Evolutionary conservation across 768 basidiomycete species (phyloP), one percentile per base, ranked within the genome.

Genomic region (Sutorius australiensis): DNA sequence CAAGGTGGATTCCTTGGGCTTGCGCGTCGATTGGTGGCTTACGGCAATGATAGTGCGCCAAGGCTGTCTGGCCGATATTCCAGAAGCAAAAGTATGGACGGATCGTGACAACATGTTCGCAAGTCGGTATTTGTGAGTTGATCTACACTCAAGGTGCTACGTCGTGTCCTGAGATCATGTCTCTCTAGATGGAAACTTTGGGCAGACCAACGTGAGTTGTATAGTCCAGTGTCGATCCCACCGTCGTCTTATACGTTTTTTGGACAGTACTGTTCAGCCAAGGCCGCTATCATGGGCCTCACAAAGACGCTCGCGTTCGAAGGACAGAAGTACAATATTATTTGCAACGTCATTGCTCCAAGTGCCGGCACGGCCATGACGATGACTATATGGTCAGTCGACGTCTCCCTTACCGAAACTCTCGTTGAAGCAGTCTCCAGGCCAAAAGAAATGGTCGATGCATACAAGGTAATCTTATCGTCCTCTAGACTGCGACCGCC

Each of bases 1-100:
- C 76, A 93, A 92, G 77, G 89, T 87, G 16, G 4, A 50, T 51
- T 48, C 17, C 24, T 2, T 38, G 49, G 64, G 47, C 8, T 8
- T 24, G 16, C 30, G 43, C 48, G 40, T 40, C 14, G 19, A 17
- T 21, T 1, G 12, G 40, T 44, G 40, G 14, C 48, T 58, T 37
- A 65, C n/a, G 6, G 5, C 37, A 9, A 16, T 44, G n/a, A 7
- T 54, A 93, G 89, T 94, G 92, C 58, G 86, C 83, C 28, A 90
- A 95, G 65, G 97, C 95, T 6, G 87, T 91, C 24, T 99, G 97
- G 97, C 93, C 95, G 0, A 75, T 92, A 61, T 98, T 99, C 82
- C 88, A 89, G 71, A 88, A 93, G 73, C 95, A 98, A 68, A 93
- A 92, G 72, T 97, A 86, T 66, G 97, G 97, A 28, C 84, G 97